Base-by-base conservation (phyloP, 345 rosid species). In the Rubroshorea leprosula region DNA sequence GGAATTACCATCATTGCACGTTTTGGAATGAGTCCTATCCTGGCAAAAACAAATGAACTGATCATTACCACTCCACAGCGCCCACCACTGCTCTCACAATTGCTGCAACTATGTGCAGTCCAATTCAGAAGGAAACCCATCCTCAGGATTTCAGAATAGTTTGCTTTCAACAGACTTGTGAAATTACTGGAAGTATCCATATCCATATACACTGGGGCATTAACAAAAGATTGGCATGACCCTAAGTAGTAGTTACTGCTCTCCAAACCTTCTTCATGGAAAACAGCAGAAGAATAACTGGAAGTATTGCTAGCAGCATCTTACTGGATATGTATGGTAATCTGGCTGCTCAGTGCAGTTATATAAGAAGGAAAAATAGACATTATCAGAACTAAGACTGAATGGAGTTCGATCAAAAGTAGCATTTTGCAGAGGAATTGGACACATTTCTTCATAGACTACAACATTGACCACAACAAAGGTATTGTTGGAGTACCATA, bases 101-200 rank as follows among this genome's bases (percentile, higher is more conserved):
- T 38, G 43, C 41, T 57, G 60, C 85, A 84, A 69, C 60, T 54
- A 29, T 58, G 71, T 60, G 74, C 82, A 50, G 58, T 61, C 85
- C 85, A 84, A 9, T 63, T 77, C 85, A 87, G 54, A 60, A 74
- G 47, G 57, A 84, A 78, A 4, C 93, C 95, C 58, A 25, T 72
- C 68, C 61, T 69, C 72, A 83, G 59, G 64, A 86, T 60, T 15
- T 62, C 72, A 23, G 4, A 26, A 38, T 74, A 84, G 65, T 59
- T 46, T 76, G 61, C 60, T 0, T 0, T 0, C n/a, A 0, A 0
- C 8, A 54, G 16, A 26, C 44, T 45, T 17, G 1, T 19, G 20
- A 19, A 2, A 63, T 47, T 63, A 39, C 5, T 29, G 20, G 55
- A 51, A 2, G 12, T 15, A 12, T 19, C 51, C 56, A 59, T 47